These are phyloP conservation scores for Phylloporus arenicola DNA, from an alignment of 768 basidiomycete species.

Conservation along the genomic window DNA sequence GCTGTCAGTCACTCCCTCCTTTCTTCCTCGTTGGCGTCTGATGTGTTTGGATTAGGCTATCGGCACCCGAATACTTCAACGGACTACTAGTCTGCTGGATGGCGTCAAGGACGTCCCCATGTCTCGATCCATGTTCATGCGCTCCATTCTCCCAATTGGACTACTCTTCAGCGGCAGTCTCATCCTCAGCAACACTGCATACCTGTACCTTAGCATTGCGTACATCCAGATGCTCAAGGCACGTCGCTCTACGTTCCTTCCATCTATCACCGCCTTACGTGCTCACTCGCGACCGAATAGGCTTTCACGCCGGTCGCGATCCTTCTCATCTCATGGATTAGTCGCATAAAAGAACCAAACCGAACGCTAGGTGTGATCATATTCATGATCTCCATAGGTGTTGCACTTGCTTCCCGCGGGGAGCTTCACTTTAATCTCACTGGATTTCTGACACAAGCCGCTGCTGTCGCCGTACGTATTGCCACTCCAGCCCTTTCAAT, in stretches of 20 bases:
- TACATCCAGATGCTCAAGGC: slow-evolving; percentile 99
- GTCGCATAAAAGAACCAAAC: slow-evolving; percentile 85
- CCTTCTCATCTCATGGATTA: slow-evolving; percentile 87
- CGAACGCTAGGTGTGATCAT: slow-evolving; percentile 78
- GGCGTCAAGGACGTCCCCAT: slow-evolving; percentile 75
- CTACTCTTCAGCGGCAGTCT: slow-evolving; percentile 89
- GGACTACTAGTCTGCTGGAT: slow-evolving; percentile 77
- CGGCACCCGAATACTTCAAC: slow-evolving; percentile 80
- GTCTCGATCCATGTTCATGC: slow-evolving; percentile 70
- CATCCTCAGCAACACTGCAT: slow-evolving; percentile 87
- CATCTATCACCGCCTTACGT: background rate
- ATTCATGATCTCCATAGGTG: slow-evolving; percentile 84
- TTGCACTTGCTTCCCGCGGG: slow-evolving; percentile 84
- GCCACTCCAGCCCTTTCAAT: background rate
- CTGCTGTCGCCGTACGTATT: slow-evolving; percentile 65
- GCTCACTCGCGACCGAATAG: slow-evolving; percentile 32
- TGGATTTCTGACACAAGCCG: slow-evolving; percentile 84
- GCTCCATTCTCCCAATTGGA: slow-evolving; percentile 90
- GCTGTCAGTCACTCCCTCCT: slow-evolving; percentile 40
- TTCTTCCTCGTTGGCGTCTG: background rate
- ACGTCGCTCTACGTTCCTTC: slow-evolving; percentile 10
- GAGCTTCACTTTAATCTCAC: slow-evolving; percentile 80
- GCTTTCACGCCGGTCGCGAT: slow-evolving; percentile 90
- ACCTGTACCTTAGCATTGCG: slow-evolving; percentile 83
- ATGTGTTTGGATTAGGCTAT: slow-evolving; percentile 44